Evolutionary conservation across 345 rosid species (phyloP).

Genomic region (Gossypium herbaceum): DNA sequence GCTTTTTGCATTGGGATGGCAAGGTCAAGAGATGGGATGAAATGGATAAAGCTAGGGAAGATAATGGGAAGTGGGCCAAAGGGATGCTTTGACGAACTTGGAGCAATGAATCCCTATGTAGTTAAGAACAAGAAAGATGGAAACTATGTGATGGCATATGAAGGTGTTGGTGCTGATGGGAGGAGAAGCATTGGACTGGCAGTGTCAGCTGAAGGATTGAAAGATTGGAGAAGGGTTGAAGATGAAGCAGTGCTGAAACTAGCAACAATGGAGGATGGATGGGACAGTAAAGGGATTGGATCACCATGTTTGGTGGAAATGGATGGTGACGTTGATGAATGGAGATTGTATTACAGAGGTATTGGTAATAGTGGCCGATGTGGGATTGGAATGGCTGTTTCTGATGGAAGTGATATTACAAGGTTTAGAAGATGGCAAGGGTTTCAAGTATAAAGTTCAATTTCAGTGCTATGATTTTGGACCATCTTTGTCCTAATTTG

Average conservation of each 20-base stretch:
- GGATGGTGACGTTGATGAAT: constrained; percentile 53
- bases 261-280: constrained; percentile 35
- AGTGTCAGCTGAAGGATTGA: constrained; percentile 54
- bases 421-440: constrained; percentile 56
- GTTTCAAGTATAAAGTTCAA: constrained; percentile 36
- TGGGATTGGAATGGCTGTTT: constrained; percentile 69
- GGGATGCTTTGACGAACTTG: constrained; percentile 51
- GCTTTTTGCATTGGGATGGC: constrained; percentile 61
- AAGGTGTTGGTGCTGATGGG: constrained; percentile 51
- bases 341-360: constrained; percentile 76
- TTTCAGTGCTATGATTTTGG: background rate
- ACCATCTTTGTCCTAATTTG: background rate
- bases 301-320: constrained; percentile 63
- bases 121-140: constrained; percentile 55
- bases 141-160: constrained; percentile 65
- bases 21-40: constrained; percentile 82
- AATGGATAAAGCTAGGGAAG: constrained; percentile 71
- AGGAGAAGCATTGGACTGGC: constrained; percentile 57
- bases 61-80: constrained; percentile 48
- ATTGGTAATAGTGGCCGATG: constrained; percentile 52
- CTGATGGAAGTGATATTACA: constrained; percentile 41
- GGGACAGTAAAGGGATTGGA: constrained; percentile 70
- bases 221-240: constrained; percentile 48
- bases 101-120: constrained; percentile 53
- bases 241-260: constrained; percentile 39